phyloP scores from a whole-genome alignment of 1,284 basidiomycete genomes.

The Bondarzewia mesenterica region DNA sequence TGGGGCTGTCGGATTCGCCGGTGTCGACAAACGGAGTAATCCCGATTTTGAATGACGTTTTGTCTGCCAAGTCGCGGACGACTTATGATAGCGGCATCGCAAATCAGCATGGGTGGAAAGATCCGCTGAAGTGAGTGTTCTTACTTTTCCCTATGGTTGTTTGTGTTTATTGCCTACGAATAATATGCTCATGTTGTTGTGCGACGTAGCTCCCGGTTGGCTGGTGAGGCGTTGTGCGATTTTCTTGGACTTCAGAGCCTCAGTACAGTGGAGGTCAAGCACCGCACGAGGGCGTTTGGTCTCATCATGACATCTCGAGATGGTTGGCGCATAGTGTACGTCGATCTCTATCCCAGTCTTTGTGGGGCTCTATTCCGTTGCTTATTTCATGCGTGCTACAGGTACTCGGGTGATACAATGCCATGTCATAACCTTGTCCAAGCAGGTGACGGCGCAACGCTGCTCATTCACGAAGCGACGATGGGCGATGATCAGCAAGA shows the following conservation, averaged over 20 bases:
- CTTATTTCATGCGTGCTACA: slow-evolving; percentile 18
- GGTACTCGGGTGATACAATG: slow-evolving; percentile 84
- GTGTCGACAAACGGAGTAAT: slow-evolving; percentile 41
- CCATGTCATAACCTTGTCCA: slow-evolving; percentile 65
- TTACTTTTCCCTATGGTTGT: too few relatives aligned
- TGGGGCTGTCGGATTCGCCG: slow-evolving; percentile 45
- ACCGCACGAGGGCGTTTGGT: slow-evolving; percentile 69
- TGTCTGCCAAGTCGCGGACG: too few relatives aligned
- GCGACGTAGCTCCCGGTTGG: slow-evolving; percentile 33
- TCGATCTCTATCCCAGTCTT: slow-evolving; percentile 7
- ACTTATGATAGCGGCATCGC: neutral
- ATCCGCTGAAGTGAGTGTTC: neutral
- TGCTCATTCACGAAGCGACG: slow-evolving; percentile 93
- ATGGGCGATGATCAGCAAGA: slow-evolving; percentile 74
- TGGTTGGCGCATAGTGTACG: slow-evolving; percentile 80
- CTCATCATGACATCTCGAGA: slow-evolving; percentile 57
- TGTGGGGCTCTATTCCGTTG: slow-evolving; percentile 5
- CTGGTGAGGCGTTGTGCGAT: slow-evolving; percentile 35
- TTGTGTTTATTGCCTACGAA: too few relatives aligned
- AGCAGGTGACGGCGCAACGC: slow-evolving; percentile 62
- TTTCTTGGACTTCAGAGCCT: slow-evolving; percentile 49
- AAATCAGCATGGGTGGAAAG: neutral
- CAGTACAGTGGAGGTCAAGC: slow-evolving; percentile 62
- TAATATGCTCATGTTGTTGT: too few relatives aligned
- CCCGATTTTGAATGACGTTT: slow-evolving; percentile 41